A percentile compares a stretch with the other conserved stretches of the same genome.
phyloP scores from a whole-genome alignment of 1,139 yeast species.

The Blastobotrys serpentis region DNA sequence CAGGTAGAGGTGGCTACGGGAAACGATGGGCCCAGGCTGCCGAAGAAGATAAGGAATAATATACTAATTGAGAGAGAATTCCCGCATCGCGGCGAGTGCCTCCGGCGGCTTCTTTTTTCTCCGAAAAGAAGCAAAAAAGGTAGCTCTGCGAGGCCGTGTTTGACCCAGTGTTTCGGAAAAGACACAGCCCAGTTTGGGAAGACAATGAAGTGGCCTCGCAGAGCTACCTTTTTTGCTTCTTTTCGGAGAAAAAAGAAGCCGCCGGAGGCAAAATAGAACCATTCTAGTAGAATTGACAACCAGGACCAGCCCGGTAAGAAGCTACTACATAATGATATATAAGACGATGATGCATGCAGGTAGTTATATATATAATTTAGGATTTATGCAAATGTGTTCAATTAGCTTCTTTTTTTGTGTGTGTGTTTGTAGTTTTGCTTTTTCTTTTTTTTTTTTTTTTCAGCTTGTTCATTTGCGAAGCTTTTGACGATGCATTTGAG shows the following conservation, averaged over 20 bases:
- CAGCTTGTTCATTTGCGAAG: neutral
- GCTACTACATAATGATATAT: neutral
- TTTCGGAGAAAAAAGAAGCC: no score
- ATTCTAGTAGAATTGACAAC: constrained; percentile 1
- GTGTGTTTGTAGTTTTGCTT: no score
- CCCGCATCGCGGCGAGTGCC: neutral
- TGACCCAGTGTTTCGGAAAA: no score
- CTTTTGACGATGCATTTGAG: constrained; percentile 24
- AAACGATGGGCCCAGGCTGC: constrained; percentile 30
- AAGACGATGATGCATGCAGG: neutral
- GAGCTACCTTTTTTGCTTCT: no score
- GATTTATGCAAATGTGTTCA: constrained; percentile 1
- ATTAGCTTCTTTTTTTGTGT: no score
- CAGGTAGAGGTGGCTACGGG: constrained; percentile 58
- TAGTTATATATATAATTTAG: neutral
- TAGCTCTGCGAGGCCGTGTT: no score
- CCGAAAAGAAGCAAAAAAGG: no score
- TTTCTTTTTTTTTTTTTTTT: no score
- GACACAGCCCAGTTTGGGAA: no score
- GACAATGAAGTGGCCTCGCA: no score
- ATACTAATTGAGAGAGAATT: constrained; percentile 1
- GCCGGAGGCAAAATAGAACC: no score
- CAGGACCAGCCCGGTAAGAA: constrained; percentile 4
- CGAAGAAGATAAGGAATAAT: constrained; percentile 3
- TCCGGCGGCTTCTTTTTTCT: no score